Conservation (phyloP, 108 stramenopile species). For the Epithemia pelagica region DNA sequence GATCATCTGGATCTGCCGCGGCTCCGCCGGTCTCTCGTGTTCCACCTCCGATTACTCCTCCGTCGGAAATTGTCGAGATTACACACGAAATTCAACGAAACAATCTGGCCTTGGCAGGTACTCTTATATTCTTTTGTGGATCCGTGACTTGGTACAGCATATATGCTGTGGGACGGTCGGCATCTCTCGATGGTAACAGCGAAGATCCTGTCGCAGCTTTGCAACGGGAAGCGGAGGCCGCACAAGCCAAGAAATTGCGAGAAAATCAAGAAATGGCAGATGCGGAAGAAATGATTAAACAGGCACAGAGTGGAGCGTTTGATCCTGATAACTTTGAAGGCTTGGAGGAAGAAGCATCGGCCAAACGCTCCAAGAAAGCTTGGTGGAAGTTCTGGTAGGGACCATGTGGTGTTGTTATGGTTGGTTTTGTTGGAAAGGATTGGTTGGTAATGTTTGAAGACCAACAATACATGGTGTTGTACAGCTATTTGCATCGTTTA, state of each 20-base stretch:
- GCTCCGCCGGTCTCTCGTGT: background rate
- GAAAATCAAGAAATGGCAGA: slow-evolving; percentile 3
- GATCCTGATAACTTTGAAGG: slow-evolving; percentile 12
- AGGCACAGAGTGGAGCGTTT: slow-evolving; percentile 1
- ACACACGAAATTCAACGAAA: background rate
- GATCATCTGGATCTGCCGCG: background rate
- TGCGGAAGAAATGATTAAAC: slow-evolving; percentile 6
- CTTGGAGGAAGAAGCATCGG: slow-evolving; percentile 1
- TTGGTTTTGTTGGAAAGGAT: no score
- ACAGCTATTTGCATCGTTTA: no score
- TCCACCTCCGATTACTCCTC: background rate
- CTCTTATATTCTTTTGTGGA: slow-evolving; percentile 2
- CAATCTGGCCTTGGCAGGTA: slow-evolving; percentile 1
- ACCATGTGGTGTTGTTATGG: no score
- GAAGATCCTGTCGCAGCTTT: slow-evolving; percentile 11
- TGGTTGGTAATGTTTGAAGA: no score
- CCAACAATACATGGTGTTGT: no score
- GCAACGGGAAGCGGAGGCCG: slow-evolving; percentile 8
- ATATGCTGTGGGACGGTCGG: slow-evolving; percentile 9
- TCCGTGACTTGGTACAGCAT: slow-evolving; percentile 6
- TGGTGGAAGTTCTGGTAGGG: slow-evolving; percentile 13
- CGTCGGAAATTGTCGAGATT: background rate
- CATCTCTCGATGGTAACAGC: background rate
- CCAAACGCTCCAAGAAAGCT: slow-evolving; percentile 1
- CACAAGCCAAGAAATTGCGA: slow-evolving; percentile 6